These are phyloP conservation scores for Dactylonectria macrodidyma DNA, from an alignment of 2,329 filamentous ascomycete species.

Conservation along the genomic window DNA sequence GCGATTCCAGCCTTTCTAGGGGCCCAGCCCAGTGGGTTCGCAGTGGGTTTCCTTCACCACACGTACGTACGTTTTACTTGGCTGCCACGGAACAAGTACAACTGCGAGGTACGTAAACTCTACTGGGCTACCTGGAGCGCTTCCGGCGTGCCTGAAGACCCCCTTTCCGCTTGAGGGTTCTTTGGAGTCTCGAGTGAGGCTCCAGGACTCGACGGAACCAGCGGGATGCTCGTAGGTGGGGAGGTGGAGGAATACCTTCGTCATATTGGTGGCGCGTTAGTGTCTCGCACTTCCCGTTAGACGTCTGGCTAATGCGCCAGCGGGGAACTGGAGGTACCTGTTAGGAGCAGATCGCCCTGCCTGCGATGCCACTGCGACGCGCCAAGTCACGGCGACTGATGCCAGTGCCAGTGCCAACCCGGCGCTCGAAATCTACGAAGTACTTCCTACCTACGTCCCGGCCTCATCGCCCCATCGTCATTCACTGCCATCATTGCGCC, in stretches of 20 bases:
- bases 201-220: conserved; percentile 22
- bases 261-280: conserved; percentile 21
- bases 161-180: neutral
- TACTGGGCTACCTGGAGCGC: neutral
- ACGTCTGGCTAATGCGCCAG: conserved; percentile 3
- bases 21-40: conserved; percentile 5
- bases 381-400: neutral
- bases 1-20: conserved; percentile 14
- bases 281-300: neutral
- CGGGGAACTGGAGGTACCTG: conserved; percentile 10
- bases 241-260: conserved; percentile 20
- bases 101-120: neutral
- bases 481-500: neutral
- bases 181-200: neutral
- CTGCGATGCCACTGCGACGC: neutral
- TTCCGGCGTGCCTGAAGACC: neutral
- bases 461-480: too few species aligned
- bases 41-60: neutral
- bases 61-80: neutral
- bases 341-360: neutral
- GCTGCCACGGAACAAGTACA: neutral
- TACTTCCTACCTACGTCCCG: too few species aligned
- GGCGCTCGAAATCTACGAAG: neutral
- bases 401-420: neutral
- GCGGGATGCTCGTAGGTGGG: conserved; percentile 11